Base-by-base conservation (phyloP, 345 rosid genomes). In the Raphanus sativus region DNA sequence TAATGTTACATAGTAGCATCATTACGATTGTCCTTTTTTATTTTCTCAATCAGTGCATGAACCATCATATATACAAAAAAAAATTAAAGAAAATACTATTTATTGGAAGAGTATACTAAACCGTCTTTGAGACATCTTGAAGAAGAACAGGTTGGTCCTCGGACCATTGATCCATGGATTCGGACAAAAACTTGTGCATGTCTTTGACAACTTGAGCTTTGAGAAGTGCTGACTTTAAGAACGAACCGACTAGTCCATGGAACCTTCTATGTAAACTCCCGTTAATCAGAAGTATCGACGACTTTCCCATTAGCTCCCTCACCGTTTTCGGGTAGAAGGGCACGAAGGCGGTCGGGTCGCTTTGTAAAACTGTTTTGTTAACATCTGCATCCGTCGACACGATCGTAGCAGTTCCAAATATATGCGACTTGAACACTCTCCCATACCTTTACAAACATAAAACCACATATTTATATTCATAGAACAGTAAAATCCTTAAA, bases 331-430 rank as follows among this genome's bases (percentile, higher is more conserved):
- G 98, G 82, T 92, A 96, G 62, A 85, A 93, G 3, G 99, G 96
- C 58, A 93, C 98, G 73, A 95, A 96, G 8, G 84, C 32, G 71
- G 85, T 89, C 11, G 94, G 81, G 77, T 91, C 98, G 78, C 98
- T 91, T 59, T 91, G 99, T 8, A 96, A 88, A 70, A 96, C 89
- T 40, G 87, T 72, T 75, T 81, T 89, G 82, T 86, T 96, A 80
- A 96, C 93, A 78, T 90, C 97, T 74, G 91, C 91, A 80, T 96
- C 99, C 65, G 96, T 93, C 33, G 99, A 95, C 13, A 96, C 91
- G 1, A 96, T 88, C 1, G 93, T 89, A 12, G 88, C 88, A 45
- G 86, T 87, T 16, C 99, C 98, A 83, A 92, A 96, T 71, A 96
- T 87, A 81, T 96, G 99, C 7, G 99, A 91, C 89, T 89, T 96